Evolutionary conservation across 148 eudicot species (phyloP), one percentile per base, ranked within the genome.

Genomic region (Chenopodium suecicum): DNA sequence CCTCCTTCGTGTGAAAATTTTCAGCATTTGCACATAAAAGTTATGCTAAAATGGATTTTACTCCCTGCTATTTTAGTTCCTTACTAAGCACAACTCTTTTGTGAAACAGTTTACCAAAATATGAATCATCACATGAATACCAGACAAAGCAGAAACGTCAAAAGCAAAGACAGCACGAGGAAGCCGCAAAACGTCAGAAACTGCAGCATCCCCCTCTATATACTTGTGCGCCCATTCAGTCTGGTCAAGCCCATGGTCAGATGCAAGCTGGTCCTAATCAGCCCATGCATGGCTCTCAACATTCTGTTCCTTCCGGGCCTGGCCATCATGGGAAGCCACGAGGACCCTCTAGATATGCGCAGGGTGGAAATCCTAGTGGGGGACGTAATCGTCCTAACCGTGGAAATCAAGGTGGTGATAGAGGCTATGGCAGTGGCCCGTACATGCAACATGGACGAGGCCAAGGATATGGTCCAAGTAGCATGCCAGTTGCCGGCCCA

Each of bases 121-220:
- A 93, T 60, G 97, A 95, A 85, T 70, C 98, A 54, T 93, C 97
- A 14, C 96, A 93, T 23, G 97, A 93, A 84, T 91, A 91, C 86
- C 98, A 91, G 79, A 93, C 95, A 13, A 95, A 93, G 93, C 91
- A 91, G 82, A 91, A 93, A 80, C 88, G 94, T 6, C 98, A 94
- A 83, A 94, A 91, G 83, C 94, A 91, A 84, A 84, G 92, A 37
- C 95, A 90, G 77, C 94, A 91, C 44, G 98, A 91, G 70, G 97
- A 93, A 85, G 90, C 85, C 0, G 90, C 90, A 22, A 93, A 94
- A 82, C 89, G 93, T n/a, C 98, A 93, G 85, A 93, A 90, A 80
- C 56, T 88, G 67, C 95, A 91, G 85, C 98, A 94, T 83, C 95
- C 91, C 23, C 90, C 91, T 44, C 91, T 86, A 27, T 94, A 93